phyloP scores from a whole-genome alignment of 2,329 filamentous ascomycete genomes.

The Orbilia oligospora region DNA sequence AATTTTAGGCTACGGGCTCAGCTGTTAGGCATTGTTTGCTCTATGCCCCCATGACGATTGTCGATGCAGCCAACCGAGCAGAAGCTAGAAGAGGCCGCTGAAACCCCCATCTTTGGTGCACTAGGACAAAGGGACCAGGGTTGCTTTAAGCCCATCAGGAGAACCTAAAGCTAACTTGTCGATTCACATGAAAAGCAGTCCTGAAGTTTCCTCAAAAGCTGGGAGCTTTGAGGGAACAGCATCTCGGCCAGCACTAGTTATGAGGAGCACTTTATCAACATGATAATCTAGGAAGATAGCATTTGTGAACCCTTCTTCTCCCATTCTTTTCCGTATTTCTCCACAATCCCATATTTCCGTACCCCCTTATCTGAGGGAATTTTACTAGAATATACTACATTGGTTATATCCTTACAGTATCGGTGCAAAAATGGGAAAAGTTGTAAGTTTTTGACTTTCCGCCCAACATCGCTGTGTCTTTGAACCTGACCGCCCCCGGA shows the following conservation, averaged over 20 bases:
- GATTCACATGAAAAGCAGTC: constrained; percentile 28
- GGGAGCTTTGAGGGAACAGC: too few relatives aligned
- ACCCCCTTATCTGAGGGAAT: background rate
- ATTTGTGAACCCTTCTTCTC: constrained; percentile 15
- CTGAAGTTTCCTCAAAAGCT: constrained; percentile 24
- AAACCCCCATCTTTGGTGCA: background rate
- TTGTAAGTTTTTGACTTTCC: constrained; percentile 24
- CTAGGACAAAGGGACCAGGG: constrained; percentile 9
- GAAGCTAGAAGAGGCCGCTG: background rate
- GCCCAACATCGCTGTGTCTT: background rate
- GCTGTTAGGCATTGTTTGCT: background rate
- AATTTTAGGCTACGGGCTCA: background rate
- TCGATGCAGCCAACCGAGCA: constrained; percentile 5
- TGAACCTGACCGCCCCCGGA: background rate
- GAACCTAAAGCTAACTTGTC: background rate
- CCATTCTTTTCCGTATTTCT: constrained; percentile 4
- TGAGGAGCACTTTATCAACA: background rate
- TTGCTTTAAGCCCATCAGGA: background rate
- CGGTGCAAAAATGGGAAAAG: constrained; percentile 57
- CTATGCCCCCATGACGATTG: background rate
- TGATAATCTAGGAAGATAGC: background rate
- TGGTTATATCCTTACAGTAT: background rate
- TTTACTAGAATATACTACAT: constrained; percentile 8
- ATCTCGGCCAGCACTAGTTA: too few relatives aligned
- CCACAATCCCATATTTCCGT: constrained; percentile 15